Evolutionary conservation across 192 early-diverging fungal genomes (phyloP).

Genomic region (Podila clonocystis): DNA sequence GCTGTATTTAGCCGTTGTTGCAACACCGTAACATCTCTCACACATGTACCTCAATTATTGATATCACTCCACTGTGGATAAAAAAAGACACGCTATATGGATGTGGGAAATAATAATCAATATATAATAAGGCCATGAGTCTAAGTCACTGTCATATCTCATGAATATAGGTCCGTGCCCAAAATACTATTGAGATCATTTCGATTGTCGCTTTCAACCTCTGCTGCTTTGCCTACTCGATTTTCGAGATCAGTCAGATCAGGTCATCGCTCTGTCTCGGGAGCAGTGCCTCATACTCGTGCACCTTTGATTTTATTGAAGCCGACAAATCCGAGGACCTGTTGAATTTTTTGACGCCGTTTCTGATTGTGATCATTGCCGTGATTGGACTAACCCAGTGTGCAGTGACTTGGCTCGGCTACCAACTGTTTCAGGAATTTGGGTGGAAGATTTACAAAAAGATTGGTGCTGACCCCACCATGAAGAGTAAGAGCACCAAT

Average conservation of each 20-base stretch:
- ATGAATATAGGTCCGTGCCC: constrained; percentile 72
- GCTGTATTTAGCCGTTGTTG: too few species aligned
- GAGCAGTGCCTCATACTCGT: background rate
- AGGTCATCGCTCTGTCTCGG: constrained; percentile 12
- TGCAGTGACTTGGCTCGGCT: constrained; percentile 39
- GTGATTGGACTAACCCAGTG: constrained; percentile 37
- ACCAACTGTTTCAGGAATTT: constrained; percentile 58
- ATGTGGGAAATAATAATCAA: too few species aligned
- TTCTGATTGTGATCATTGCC: constrained; percentile 16
- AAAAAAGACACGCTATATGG: too few species aligned
- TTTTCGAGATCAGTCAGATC: constrained; percentile 75
- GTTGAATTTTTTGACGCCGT: background rate
- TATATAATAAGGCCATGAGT: too few species aligned
- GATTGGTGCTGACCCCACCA: constrained; percentile 71
- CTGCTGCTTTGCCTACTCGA: constrained; percentile 69
- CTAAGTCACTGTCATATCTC: too few species aligned
- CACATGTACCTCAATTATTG: too few species aligned
- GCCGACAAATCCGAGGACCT: background rate
- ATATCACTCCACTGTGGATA: too few species aligned
- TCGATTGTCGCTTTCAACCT: constrained; percentile 74
- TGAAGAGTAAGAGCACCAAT: constrained; percentile 56
- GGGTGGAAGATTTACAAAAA: constrained; percentile 71
- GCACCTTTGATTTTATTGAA: constrained; percentile 2
- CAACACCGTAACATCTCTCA: too few species aligned
- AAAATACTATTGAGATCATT: constrained; percentile 82